These are phyloP conservation scores for Capsicum rhomboideum DNA, from an alignment of 257 asterid genomes.

Conservation along the genomic window DNA sequence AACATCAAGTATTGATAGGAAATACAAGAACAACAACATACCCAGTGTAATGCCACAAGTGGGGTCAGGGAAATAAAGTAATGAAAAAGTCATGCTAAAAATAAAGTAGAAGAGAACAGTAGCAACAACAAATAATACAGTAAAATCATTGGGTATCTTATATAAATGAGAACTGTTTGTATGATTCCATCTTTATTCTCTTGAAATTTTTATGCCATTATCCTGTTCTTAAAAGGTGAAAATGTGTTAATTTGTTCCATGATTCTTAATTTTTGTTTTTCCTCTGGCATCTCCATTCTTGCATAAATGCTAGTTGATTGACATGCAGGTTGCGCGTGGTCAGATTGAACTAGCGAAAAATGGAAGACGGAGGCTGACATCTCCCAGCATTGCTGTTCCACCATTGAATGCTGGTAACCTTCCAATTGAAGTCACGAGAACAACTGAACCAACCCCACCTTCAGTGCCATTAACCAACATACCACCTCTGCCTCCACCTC, in stretches of 20 bases:
- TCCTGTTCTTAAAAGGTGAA: not conserved
- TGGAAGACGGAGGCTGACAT: conserved; percentile 36
- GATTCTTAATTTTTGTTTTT: not conserved
- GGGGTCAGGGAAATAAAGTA: too few species aligned
- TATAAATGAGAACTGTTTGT: not conserved
- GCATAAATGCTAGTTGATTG: not conserved
- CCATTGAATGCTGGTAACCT: conserved; percentile 17
- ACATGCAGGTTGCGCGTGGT: conserved; percentile 53
- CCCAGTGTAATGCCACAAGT: too few species aligned
- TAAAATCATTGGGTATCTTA: not conserved
- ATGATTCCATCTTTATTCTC: not conserved
- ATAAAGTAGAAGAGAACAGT: too few species aligned
- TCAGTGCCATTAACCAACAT: conserved; percentile 24
- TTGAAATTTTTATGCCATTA: not conserved
- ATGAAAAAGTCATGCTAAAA: too few species aligned
- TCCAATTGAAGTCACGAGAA: conserved; percentile 12
- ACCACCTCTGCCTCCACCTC: conserved; percentile 25
- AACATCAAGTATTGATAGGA: too few species aligned
- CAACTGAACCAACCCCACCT: conserved; percentile 25
- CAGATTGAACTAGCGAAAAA: conserved; percentile 50
- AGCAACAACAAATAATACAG: too few species aligned
- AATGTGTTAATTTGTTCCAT: not conserved
- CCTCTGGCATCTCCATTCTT: not conserved
- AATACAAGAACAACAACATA: too few species aligned
- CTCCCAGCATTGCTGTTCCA: conserved; percentile 18